Base-by-base conservation (phyloP, 176 grass and related monocot genomes). In the Urochloa ruziziensis region DNA sequence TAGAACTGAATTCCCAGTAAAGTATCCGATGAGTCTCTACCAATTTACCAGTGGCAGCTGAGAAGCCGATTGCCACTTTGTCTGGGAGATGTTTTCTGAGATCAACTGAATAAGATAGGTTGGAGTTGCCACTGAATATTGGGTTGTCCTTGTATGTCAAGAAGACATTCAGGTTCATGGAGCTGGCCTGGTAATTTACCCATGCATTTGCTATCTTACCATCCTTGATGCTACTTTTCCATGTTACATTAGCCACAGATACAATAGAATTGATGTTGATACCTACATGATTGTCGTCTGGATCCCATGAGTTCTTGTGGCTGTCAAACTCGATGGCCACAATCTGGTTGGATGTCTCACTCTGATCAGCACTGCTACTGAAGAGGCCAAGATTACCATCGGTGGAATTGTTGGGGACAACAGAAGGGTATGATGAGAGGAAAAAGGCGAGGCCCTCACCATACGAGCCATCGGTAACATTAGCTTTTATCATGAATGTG, bases 1-100 rank as follows among this genome's bases (percentile, higher is more conserved):
- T 90, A 43, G 87, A 94, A 72, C 4, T 85, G 82, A 94, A 94
- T 80, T 91, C 87, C 92, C 92, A 94, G 70, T 86, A 88, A 72
- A 94, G 78, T 61, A 94, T 78, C 78, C 73, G 68, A 77, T 94
- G 89, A 24, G 73, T 42, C 78, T 94, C 91, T 14, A 82, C 81
- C 16, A 60, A 29, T 40, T 24, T 51, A 69, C 92, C 78, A 0
- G 89, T 91, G 14, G 92, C 70, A 66, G 87, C 92, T 7, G 92
- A 90, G 79, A 94, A 94, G 46, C 89, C 81, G 2, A 91, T 87
- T 23, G 81, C 70, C 30, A 91, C 80, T 76, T 87, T 65, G 29
- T 75, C 62, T 61, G 89, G 85, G 23, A 91, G 80, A 46, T 76
- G 62, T 28, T 84, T 49, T 70, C 75, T 79, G 43, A 84, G 89